Percentiles rank a stretch among this genome's conserved stretches.
Evolutionary conservation across 345 rosid species (phyloP).

Genomic region (Dovyalis caffra): DNA sequence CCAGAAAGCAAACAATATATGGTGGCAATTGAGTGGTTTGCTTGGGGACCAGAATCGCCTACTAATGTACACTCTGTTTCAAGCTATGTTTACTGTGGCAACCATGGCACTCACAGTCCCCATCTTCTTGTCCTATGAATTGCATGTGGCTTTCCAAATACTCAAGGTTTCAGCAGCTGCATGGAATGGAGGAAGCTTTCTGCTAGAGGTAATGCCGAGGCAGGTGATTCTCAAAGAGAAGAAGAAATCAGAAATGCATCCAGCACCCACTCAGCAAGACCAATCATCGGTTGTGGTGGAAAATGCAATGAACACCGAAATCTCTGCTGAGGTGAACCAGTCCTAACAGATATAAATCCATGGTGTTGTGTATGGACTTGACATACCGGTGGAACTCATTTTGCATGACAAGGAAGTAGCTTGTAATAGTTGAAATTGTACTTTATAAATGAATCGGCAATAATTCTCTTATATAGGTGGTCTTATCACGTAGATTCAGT

Average conservation of each 20-base stretch:
- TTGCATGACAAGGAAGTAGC: background rate
- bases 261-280: conserved; percentile 22
- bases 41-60: conserved; percentile 83
- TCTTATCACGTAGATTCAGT: background rate
- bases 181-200: conserved; percentile 94
- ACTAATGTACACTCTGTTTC: conserved; percentile 73
- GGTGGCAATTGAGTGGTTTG: conserved; percentile 85
- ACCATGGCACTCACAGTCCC: conserved; percentile 94
- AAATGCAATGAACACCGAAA: background rate
- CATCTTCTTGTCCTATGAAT: conserved; percentile 71
- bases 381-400: background rate
- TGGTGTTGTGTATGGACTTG: background rate
- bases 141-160: conserved; percentile 70
- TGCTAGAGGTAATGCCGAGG: conserved; percentile 82
- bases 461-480: background rate
- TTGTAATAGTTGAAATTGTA: background rate
- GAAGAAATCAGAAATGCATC: conserved; percentile 46
- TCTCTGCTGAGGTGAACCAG: conserved; percentile 2
- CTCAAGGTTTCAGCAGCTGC: conserved; percentile 84
- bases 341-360: background rate
- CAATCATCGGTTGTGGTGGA: conserved; percentile 3
- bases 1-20: conserved; percentile 72
- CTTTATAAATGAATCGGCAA: background rate
- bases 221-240: conserved; percentile 85
- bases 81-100: conserved; percentile 82